A percentile compares a stretch with the other conserved stretches of the same genome.
Evolutionary conservation across 116 monocot genomes (phyloP).

Genomic region (Iris pallida): DNA sequence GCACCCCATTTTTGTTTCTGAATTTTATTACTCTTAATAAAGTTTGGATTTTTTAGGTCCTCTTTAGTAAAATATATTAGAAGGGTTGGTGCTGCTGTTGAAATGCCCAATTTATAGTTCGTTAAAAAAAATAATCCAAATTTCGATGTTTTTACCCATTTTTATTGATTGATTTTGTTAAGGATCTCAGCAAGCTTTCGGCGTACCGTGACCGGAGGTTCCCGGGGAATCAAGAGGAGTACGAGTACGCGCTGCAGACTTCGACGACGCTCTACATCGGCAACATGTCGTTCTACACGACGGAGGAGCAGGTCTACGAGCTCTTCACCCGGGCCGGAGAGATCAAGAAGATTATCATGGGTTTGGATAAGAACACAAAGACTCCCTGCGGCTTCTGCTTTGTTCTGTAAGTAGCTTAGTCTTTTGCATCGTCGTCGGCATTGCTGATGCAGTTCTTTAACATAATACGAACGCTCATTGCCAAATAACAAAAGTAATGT

Average conservation of each 20-base stretch:
- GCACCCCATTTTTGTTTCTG: too few relatives aligned
- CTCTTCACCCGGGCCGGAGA: constrained; percentile 93
- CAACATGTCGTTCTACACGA: constrained; percentile 98
- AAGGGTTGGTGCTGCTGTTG: too few relatives aligned
- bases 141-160: too few relatives aligned
- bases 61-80: too few relatives aligned
- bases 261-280: constrained; percentile 79
- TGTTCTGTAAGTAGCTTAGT: constrained; percentile 47
- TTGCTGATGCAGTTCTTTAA: too few relatives aligned
- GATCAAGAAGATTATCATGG: constrained; percentile 99
- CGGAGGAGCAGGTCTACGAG: constrained; percentile 98
- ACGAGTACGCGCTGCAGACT: constrained; percentile 65
- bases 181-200: constrained; percentile 83
- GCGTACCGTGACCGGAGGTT: constrained; percentile 92
- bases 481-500: too few relatives aligned
- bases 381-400: constrained; percentile 99
- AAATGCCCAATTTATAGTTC: too few relatives aligned
- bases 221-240: constrained; percentile 85
- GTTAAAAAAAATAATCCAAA: too few relatives aligned
- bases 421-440: too few relatives aligned
- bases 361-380: constrained; percentile 89
- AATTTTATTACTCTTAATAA: too few relatives aligned
- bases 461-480: too few relatives aligned
- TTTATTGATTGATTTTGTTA: not conserved
- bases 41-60: too few relatives aligned